Percentiles rank a stretch among this genome's conserved stretches.
These are phyloP conservation scores for Cercophora scortea DNA, from an alignment of 495 filamentous ascomycete genomes.

Conservation along the genomic window DNA sequence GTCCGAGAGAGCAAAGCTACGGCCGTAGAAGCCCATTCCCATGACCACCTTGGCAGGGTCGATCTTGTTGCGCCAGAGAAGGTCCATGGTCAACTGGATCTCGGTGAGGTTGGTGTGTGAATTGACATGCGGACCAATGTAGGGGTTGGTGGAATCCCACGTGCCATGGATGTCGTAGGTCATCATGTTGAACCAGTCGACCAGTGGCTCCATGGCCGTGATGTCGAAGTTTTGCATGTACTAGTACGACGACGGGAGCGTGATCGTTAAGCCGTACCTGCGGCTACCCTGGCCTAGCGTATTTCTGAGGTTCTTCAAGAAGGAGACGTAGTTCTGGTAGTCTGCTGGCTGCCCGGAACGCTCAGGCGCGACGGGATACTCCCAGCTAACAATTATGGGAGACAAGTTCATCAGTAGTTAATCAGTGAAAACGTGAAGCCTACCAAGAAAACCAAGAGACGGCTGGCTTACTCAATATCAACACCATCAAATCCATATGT, in stretches of 20 bases:
- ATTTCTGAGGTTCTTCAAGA: conserved; percentile 4
- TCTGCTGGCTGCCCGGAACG: conserved; percentile 29
- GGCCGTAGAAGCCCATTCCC: conserved; percentile 46
- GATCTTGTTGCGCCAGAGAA: conserved; percentile 45
- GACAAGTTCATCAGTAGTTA: too few species aligned
- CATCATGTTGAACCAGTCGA: conserved; percentile 53
- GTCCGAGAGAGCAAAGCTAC: conserved; percentile 19
- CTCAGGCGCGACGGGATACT: conserved; percentile 38
- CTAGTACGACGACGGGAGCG: conserved; percentile 43
- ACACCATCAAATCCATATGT: conserved; percentile 29
- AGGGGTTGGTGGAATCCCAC: conserved; percentile 14
- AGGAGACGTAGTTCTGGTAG: conserved; percentile 25
- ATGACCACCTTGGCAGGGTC: conserved; percentile 32
- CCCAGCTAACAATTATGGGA: conserved; percentile 22
- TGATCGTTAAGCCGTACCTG: conserved; percentile 22
- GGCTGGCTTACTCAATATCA: conserved; percentile 34
- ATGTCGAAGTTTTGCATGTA: conserved; percentile 50
- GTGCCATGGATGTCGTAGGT: conserved; percentile 38
- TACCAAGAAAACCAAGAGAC: too few species aligned
- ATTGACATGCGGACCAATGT: conserved; percentile 22
- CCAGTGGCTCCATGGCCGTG: conserved; percentile 15
- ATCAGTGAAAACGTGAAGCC: too few species aligned
- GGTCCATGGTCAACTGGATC: conserved; percentile 37
- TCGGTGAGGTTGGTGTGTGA: conserved; percentile 51
- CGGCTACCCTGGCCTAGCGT: background rate